Evolutionary conservation across 805 yeast genomes (phyloP).

Genomic region (Yamadazyma insecticola): DNA sequence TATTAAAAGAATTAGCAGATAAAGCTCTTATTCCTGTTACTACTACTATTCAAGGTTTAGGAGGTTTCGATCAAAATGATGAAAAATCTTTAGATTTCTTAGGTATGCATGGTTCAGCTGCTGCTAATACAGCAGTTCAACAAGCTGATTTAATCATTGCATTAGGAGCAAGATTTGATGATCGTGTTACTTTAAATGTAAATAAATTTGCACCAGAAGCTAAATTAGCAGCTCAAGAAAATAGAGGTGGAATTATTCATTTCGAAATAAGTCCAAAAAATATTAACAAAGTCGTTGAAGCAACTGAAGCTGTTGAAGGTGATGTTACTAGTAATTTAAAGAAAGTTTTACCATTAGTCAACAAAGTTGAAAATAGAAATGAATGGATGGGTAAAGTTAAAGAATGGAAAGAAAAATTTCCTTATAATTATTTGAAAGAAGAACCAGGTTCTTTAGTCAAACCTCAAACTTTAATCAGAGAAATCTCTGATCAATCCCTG

Average conservation of each 20-base stretch:
- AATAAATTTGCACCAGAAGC: conserved; percentile 93
- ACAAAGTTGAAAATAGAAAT: conserved; percentile 60
- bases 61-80: conserved; percentile 90
- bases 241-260: conserved; percentile 93
- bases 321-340: conserved; percentile 81
- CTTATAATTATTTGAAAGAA: conserved; percentile 77
- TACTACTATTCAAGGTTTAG: conserved; percentile 89
- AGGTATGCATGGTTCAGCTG: conserved; percentile 97
- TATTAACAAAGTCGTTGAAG: conserved; percentile 95
- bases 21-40: conserved; percentile 94
- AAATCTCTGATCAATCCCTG: conserved; percentile 67
- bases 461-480: conserved; percentile 87
- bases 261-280: conserved; percentile 96
- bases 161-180: conserved; percentile 96
- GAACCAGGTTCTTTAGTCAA: conserved; percentile 76
- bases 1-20: conserved; percentile 79
- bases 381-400: conserved; percentile 75
- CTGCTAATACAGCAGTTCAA: conserved; percentile 93
- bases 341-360: conserved; percentile 65
- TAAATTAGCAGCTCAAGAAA: conserved; percentile 78
- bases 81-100: conserved; percentile 90
- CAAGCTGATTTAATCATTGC: conserved; percentile 91
- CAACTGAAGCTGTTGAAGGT: conserved; percentile 96
- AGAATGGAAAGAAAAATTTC: conserved; percentile 83
- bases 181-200: conserved; percentile 90